Base-by-base conservation (phyloP, 108 stramenopile genomes). In the Stephanodiscus triporus region DNA sequence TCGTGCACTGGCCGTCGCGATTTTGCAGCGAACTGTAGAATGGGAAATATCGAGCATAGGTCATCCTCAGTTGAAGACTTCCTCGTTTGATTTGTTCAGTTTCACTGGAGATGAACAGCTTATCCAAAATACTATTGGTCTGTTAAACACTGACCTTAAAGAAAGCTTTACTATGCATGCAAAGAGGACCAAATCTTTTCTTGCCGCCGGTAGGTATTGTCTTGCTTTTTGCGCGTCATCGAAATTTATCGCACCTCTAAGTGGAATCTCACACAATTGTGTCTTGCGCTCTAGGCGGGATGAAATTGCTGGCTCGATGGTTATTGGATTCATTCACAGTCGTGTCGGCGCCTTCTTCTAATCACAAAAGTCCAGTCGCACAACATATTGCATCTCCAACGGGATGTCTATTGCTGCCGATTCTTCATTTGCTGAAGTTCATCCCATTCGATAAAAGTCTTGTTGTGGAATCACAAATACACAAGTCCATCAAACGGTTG, bases 361-460 rank as follows among this genome's bases (percentile, higher is more conserved):
- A 47, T 29, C 16, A 56, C 11, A 32, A 26, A 59, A 58, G 36
- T 17, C n/a, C 51, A 4, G 38, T 11, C 29, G 9, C 29, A 16
- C 43, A 34, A 26, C 69, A 56, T 59, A 24, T 59, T 11, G 65
- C 57, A 58, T 71, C 77, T 45, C 59, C 70, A 61, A 78, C 77
- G 14, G 77, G 77, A 30, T 40, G 65, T 48, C 57, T 78, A 7
- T 34, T 78, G 36, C 24, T 78, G 47, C 77, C 77, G 43, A 55
- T 78, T 42, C 65, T 78, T 26, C 45, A 66, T 38, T 60, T 78
- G 42, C 65, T 78, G 23, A 57, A 61, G 51, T 71, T 70, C 6
- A 78, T 78, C 20, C 77, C 77, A 53, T 78, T 78, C 49, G 64
- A 78, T 40, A 78, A 78, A 71, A 64, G 71, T 9, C 40, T 78